These are phyloP conservation scores for Megacollybia marginata DNA, from an alignment of 768 basidiomycete species.

Conservation along the genomic window DNA sequence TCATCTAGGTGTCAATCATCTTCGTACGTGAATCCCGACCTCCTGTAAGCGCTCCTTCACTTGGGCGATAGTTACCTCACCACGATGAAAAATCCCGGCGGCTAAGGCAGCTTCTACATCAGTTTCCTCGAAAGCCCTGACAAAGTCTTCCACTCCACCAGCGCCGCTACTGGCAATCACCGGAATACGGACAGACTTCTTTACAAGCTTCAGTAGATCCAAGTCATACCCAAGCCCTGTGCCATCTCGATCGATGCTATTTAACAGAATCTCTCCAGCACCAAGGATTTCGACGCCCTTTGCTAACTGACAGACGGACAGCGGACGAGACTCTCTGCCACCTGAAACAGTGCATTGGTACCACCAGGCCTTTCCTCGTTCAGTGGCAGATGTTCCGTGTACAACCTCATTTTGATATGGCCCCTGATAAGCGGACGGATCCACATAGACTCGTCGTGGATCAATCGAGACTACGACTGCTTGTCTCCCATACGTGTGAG, in stretches of 20 bases:
- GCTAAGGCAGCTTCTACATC: constrained; percentile 88
- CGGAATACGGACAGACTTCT: constrained; percentile 73
- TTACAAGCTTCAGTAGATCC: constrained; percentile 72
- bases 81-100: constrained; percentile 94
- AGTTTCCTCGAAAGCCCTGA: constrained; percentile 76
- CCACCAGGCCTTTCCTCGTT: constrained; percentile 86
- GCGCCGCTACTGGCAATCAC: constrained; percentile 96
- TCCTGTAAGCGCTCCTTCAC: constrained; percentile 58
- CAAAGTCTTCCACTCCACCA: constrained; percentile 75
- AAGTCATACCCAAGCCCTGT: constrained; percentile 89
- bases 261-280: constrained; percentile 91
- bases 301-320: constrained; percentile 90
- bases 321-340: constrained; percentile 72
- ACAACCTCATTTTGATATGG: constrained; percentile 62
- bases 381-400: constrained; percentile 36
- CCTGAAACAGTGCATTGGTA: constrained; percentile 97
- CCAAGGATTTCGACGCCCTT: constrained; percentile 85
- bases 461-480: constrained; percentile 98
- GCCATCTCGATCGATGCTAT: constrained; percentile 95
- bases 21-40: constrained; percentile 44
- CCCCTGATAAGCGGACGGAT: constrained; percentile 56
- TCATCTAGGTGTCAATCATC: neutral
- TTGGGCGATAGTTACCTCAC: constrained; percentile 74
- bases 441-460: constrained; percentile 80
- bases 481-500: constrained; percentile 84